Base-by-base conservation (phyloP, 257 asterid genomes). In the Salvia miltiorrhiza region DNA sequence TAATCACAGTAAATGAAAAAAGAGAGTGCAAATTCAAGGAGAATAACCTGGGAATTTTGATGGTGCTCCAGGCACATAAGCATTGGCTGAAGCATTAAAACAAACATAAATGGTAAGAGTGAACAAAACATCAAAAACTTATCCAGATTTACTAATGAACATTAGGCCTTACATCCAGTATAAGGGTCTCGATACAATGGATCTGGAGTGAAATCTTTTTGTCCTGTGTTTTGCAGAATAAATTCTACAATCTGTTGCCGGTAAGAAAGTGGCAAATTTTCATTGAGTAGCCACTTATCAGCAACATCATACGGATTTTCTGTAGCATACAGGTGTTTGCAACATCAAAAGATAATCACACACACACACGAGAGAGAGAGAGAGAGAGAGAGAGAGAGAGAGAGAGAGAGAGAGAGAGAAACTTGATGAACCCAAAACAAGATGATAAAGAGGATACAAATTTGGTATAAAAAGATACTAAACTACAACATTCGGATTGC, bases 241-340 rank as follows among this genome's bases (percentile, higher is more conserved):
- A 91, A 94, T 60, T 92, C 97, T 71, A 91, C 97, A 78, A 94
- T 76, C 85, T 94, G 99, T 60, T 91, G 89, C 72, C 98, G 97
- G 73, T 82, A 94, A 47, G 97, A 81, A 74, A 89, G 80, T 40
- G 99, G 99, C 54, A 94, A 87, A 75, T 87, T 84, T 84, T 94
- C 95, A 58, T 89, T 85, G 74, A 94, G 85, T 33, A 94, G 88
- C 99, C 99, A 94, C 85, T 86, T 86, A 69, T 94, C 99, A 73
- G 99, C 97, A 78, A 80, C 88, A 44, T 77, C 87, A 72, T 94
- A 94, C 69, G 97, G 99, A 78, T 87, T 88, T 77, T 91, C 99
- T 94, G 87, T 69, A 70, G 82, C 19, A 37, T 21, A 12, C 53
- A 41, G 71, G 65, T 43, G 56, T 57, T 59, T 41, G 56, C 72